Conservation (phyloP, 352 stramenopile genomes). For the Phytophthora tentaculata region DNA sequence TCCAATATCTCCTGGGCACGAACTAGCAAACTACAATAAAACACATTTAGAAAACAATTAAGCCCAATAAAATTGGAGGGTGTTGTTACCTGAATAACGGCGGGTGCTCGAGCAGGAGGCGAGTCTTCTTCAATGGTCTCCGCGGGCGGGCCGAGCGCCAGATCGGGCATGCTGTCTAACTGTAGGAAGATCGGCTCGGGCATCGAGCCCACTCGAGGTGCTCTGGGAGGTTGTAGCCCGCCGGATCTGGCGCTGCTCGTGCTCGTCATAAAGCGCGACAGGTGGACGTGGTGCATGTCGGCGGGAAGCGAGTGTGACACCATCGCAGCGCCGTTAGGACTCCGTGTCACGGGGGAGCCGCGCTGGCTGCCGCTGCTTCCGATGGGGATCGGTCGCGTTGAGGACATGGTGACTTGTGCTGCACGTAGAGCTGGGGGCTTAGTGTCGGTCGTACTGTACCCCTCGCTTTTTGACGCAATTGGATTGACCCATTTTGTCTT, state of each 20-base stretch:
- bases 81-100: conserved; percentile 51
- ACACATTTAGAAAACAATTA: conserved; percentile 10
- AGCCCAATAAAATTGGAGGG: neutral
- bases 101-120: conserved; percentile 34
- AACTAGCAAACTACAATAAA: conserved; percentile 64
- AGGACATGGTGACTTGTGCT: conserved; percentile 33
- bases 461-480: conserved; percentile 21
- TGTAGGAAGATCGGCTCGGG: conserved; percentile 67
- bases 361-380: conserved; percentile 50
- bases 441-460: conserved; percentile 21
- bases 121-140: conserved; percentile 39
- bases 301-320: conserved; percentile 75
- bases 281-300: conserved; percentile 51
- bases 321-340: conserved; percentile 19
- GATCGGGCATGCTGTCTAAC: conserved; percentile 61
- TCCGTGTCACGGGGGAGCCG: conserved; percentile 40
- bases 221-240: conserved; percentile 52
- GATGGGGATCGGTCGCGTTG: conserved; percentile 63
- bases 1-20: conserved; percentile 69
- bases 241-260: conserved; percentile 27
- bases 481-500: conserved; percentile 16
- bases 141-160: conserved; percentile 54
- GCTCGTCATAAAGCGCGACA: conserved; percentile 43
- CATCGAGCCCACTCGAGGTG: conserved; percentile 66
- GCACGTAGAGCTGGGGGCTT: conserved; percentile 13